Conservation (phyloP, 2,329 filamentous ascomycete species). For the Aureobasidium sp. region DNA sequence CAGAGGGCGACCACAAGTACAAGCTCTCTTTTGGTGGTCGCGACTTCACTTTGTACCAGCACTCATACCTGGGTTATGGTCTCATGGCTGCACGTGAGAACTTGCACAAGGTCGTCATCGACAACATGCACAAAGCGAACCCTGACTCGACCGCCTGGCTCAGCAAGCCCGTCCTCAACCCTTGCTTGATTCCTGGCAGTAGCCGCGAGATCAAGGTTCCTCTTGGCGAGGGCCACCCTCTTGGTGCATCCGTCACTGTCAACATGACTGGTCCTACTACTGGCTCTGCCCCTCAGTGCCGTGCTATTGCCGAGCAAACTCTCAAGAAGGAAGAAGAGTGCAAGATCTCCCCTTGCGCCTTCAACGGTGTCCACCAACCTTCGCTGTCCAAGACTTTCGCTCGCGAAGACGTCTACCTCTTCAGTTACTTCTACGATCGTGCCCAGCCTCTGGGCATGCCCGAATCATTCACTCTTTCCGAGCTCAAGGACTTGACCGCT, state of each 20-base stretch:
- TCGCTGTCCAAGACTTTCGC: constrained; percentile 86
- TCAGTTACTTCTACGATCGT: constrained; percentile 97
- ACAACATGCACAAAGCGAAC: constrained; percentile 59
- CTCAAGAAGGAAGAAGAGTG: constrained; percentile 81
- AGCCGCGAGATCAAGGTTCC: constrained; percentile 65
- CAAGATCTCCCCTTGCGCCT: constrained; percentile 84
- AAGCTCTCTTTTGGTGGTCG: constrained; percentile 82
- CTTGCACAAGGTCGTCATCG: constrained; percentile 68
- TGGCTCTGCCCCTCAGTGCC: constrained; percentile 76
- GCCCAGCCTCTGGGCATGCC: constrained; percentile 93
- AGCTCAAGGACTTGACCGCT: constrained; percentile 77
- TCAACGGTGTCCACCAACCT: constrained; percentile 95
- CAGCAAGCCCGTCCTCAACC: constrained; percentile 65
- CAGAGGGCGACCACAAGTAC: constrained; percentile 94
- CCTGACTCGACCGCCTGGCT: constrained; percentile 58
- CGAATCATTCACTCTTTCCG: constrained; percentile 87
- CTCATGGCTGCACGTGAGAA: constrained; percentile 90
- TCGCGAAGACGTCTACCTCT: constrained; percentile 86
- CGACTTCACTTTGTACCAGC: constrained; percentile 89
- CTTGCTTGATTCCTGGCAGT: constrained; percentile 80
- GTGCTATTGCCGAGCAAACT: constrained; percentile 81
- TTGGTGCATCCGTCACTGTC: constrained; percentile 60
- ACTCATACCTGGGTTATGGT: constrained; percentile 94
- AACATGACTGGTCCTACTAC: constrained; percentile 82
- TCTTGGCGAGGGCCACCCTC: constrained; percentile 57